Evolutionary conservation across 2,329 filamentous ascomycete species (phyloP), one percentile per base, ranked within the genome.

Genomic region (Aspergillus puulaauensis): DNA sequence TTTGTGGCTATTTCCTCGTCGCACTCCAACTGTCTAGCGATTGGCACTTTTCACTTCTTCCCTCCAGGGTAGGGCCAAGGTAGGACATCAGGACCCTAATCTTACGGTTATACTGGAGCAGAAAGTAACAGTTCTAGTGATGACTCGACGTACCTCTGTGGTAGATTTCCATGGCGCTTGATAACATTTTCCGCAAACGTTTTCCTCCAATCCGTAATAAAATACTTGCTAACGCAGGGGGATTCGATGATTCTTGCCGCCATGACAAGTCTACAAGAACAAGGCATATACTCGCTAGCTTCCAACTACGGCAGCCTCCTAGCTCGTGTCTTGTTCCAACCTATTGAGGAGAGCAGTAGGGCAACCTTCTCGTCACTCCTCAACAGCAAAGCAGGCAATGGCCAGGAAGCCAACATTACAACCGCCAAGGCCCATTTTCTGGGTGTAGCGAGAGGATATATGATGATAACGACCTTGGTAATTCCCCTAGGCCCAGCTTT

Each of bases 281-380:
- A 98, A 77, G 95, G 95, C 14, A 87, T 91, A 37, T 99, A 98
- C 70, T 91, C 93, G 0, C 82, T 99, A 5, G 95, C 93, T 52
- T 92, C 92, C 67, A 99, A 98, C 74, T 99, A 95, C 72, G 95
- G 95, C 21, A 90, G 93, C 2, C 83, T 99, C 0, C 79, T 96
- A 27, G 95, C 95, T 0, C 86, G 95, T 3, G 85, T 98, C 62
- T 79, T 99, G 51, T 93, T 99, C 72, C 95, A 98, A 69, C 96
- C 95, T 7, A 86, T 99, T 59, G 95, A 99, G 74, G 96, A 99
- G 75, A 93, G 89, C 72, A 93, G 90, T 62, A 88, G 96, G 40
- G 92, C 88, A 69, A 87, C 96, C 70, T 97, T 98, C 68, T 93
- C 91, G 52, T 89, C 89, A 35, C 80, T 96, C 1, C 85, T 97